Evolutionary conservation across 441 rosid genomes (phyloP), one percentile per base, ranked within the genome.

Genomic region (Arabidopsis hybrid): DNA sequence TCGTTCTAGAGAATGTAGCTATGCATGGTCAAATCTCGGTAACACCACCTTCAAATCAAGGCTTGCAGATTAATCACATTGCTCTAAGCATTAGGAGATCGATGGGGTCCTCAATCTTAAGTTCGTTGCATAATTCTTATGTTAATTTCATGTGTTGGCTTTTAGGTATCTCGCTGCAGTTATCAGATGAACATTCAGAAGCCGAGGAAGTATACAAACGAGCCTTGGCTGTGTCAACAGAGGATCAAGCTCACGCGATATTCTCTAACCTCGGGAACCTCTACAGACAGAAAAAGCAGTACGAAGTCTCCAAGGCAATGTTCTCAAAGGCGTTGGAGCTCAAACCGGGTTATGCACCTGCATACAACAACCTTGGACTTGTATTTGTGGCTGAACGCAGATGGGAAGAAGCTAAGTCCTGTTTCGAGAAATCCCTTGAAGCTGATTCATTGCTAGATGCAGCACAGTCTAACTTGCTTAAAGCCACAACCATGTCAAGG

Each of bases 11-110:
- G 89, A 87, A 73, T 84, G 89, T 82, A 81, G 93, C 83, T 87
- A 83, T 66, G 85, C 87, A 10, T 95, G 99, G 98, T 89, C 96
- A 21, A 95, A 92, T 83, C 90, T 95, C 8, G 99, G 99, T 90
- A 81, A 68, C 14, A 8, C 46, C 8, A 60, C 40, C 57, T 61
- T 43, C 38, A 6, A 58, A 32, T 65, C 16, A 21, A 9, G 47
- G 69, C 50, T 47, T 29, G 11, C 42, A 31, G 32, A 40, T 21
- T 13, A 8, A 59, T 38, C 9, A 35, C 35, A 6, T 38, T 63
- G n/a, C 42, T 49, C 55, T 32, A 65, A 47, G 39, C 4, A 0
- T 17, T 32, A 12, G 55, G 26, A 43, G 56, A 55, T 13, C 18
- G 64, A 21, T 35, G 46, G 14, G 56, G 16, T 57, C 8, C 32